Base-by-base conservation (phyloP, 371 early-diverging fungal genomes). In the Syncephalastrum contaminatum region DNA sequence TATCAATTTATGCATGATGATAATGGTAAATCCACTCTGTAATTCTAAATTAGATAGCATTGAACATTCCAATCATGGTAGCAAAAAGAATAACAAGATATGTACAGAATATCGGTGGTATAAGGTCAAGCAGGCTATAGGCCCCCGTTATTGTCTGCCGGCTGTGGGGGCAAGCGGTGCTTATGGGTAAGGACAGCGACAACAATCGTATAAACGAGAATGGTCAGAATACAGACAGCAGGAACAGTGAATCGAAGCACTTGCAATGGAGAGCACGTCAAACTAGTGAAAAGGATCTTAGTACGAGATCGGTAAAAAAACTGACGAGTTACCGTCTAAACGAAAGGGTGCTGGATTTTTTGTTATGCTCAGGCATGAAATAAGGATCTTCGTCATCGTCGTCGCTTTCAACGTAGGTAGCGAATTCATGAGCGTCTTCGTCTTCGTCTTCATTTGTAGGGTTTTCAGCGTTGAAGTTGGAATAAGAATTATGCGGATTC, bases 341-440 rank as follows among this genome's bases (percentile, higher is more conserved):
- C 19, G 76, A 68, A 47, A 75, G 63, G 6, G 76, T 79, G 50
- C 74, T 73, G n/a, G 76, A 73, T 59, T 70, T 64, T 60, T 73
- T 75, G 22, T 67, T 71, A 61, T 79, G 80, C 44, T 70, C 69
- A 16, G 80, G 70, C 76, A 75, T 75, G 49, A 69, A 79, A 45
- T 68, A 79, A 22, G 80, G 80, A 64, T 79, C 80, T 59, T 79
- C 80, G 51, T 79, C 80, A 41, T 79, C 80, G 46, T 80, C 80
- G 56, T 80, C 80, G 20, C 76, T 75, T 43, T 80, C 80, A 7
- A 73, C 80, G 50, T 80, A 80, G 15, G 70, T 73, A 16, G 73
- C 72, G 59, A 80, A 80, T 45, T 80, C 80, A 20, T 73, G 72
- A 16, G 73, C 74, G 51, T 80, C 80, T 51, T 80, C 74, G 41